Evolutionary conservation across 2,329 filamentous ascomycete species (phyloP).

Genomic region (Cryphonectria parasitica): DNA sequence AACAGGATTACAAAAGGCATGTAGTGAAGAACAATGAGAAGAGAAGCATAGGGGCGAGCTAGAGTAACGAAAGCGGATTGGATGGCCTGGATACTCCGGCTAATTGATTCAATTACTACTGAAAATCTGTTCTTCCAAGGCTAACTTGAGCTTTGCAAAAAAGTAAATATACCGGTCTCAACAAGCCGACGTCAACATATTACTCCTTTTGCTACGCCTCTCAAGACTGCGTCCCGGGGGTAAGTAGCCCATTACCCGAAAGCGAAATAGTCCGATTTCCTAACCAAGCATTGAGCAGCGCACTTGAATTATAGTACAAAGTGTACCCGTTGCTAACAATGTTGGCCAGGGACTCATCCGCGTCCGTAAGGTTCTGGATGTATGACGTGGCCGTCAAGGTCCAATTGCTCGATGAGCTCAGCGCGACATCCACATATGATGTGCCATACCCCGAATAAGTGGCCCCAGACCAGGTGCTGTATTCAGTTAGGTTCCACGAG

Average conservation of each 20-base stretch:
- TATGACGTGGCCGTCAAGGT: constrained; percentile 31
- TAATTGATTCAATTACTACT: background rate
- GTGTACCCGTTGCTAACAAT: constrained; percentile 27
- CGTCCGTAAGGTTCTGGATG: constrained; percentile 30
- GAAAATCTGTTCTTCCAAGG: background rate
- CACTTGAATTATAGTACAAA: constrained; percentile 29
- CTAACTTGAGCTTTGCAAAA: background rate
- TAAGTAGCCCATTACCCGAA: constrained; percentile 12
- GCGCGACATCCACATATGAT: constrained; percentile 18
- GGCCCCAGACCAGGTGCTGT: constrained; percentile 31
- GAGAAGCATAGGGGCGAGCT: too few relatives aligned
- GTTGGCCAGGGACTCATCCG: constrained; percentile 25
- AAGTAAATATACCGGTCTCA: background rate
- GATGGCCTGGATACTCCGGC: background rate
- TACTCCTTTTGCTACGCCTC: background rate
- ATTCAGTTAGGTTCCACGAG: constrained; percentile 24
- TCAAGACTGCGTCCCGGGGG: background rate
- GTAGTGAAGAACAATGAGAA: too few relatives aligned
- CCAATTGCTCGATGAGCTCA: constrained; percentile 30
- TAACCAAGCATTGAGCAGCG: constrained; percentile 23
- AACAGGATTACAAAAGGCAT: too few relatives aligned
- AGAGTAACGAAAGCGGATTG: too few relatives aligned
- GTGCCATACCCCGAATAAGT: constrained; percentile 30
- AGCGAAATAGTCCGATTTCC: constrained; percentile 19
- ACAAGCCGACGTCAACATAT: background rate